phyloP scores from a whole-genome alignment of 192 early-diverging fungal genomes.

The Linnemannia schmuckeri region DNA sequence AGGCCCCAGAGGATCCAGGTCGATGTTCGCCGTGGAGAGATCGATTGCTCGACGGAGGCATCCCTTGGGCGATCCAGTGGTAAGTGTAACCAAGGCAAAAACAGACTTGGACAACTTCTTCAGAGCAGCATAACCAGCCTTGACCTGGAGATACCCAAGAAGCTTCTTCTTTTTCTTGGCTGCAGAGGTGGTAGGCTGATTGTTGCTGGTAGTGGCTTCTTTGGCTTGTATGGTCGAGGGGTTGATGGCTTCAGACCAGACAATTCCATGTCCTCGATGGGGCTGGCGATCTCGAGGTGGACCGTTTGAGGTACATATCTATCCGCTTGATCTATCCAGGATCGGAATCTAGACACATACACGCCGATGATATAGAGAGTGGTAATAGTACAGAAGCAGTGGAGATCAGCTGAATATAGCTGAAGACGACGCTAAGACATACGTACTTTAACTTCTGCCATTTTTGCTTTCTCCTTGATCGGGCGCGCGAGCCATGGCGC shows the following conservation, averaged over 20 bases:
- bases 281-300: neutral
- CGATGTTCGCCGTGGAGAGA: slow-evolving; percentile 6
- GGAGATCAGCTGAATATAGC: neutral
- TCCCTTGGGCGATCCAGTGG: neutral
- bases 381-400: neutral
- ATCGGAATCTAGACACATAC: slow-evolving; percentile 14
- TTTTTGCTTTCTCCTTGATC: slow-evolving; percentile 4
- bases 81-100: neutral
- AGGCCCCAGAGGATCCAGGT: neutral
- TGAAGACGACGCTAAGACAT: neutral
- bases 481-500: neutral
- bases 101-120: neutral
- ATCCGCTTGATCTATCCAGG: neutral
- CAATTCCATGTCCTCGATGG: neutral
- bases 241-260: neutral
- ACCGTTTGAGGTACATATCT: slow-evolving; percentile 8
- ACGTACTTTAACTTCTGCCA: slow-evolving; percentile 1
- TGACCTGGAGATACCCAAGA: neutral
- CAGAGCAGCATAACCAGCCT: neutral
- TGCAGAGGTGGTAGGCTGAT: neutral
- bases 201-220: neutral
- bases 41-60: neutral
- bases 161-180: neutral
- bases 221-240: neutral
- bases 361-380: neutral